Evolutionary conservation across 768 basidiomycete genomes (phyloP).

Genomic region (Tulasnella sp.): DNA sequence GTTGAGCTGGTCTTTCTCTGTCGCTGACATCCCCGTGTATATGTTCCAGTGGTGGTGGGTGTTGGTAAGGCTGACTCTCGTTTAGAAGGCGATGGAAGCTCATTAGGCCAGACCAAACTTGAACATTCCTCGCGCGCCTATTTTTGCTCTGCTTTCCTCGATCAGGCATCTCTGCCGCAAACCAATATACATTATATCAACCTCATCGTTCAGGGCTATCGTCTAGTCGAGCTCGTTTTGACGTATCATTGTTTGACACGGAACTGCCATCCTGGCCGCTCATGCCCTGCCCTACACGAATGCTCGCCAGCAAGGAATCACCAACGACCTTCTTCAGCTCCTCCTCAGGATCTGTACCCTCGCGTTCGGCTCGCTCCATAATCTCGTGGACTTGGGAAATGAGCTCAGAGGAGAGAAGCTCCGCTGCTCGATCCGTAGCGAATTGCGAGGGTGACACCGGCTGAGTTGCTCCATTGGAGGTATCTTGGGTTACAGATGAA

Average conservation of each 20-base stretch:
- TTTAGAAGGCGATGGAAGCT: background rate
- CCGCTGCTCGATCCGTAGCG: constrained; percentile 59
- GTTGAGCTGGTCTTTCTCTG: background rate
- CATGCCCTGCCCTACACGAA: constrained; percentile 42
- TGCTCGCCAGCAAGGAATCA: constrained; percentile 57
- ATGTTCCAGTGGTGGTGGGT: background rate
- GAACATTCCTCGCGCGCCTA: constrained; percentile 3
- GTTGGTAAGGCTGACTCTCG: background rate
- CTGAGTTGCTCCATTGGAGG: constrained; percentile 17
- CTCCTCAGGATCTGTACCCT: constrained; percentile 57
- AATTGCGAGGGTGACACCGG: constrained; percentile 48
- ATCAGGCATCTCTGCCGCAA: background rate
- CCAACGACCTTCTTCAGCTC: constrained; percentile 56
- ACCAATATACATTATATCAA: background rate
- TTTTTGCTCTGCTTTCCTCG: background rate
- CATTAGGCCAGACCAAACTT: constrained; percentile 1
- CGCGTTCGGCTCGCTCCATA: constrained; percentile 48
- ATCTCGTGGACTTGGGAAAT: constrained; percentile 60
- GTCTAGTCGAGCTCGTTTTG: constrained; percentile 9
- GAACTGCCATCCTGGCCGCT: background rate
- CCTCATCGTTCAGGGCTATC: background rate
- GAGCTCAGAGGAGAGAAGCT: constrained; percentile 57
- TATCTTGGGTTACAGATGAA: constrained; percentile 22
- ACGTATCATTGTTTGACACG: background rate
- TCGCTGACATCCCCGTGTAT: background rate